These are phyloP conservation scores for Tricholoma flavovirens DNA, from an alignment of 768 basidiomycete genomes.

Conservation along the genomic window DNA sequence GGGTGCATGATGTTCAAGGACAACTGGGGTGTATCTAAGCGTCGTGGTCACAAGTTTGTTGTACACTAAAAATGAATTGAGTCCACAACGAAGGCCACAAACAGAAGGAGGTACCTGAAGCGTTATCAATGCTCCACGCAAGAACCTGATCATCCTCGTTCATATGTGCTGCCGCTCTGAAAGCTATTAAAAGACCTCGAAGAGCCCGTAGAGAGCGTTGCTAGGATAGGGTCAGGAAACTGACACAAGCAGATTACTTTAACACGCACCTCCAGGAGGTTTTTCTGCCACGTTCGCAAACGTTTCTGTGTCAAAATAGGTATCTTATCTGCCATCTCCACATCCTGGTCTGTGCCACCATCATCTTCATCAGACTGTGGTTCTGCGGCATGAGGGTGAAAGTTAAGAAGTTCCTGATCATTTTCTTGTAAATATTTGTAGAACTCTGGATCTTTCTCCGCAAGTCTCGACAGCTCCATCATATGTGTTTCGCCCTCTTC, in stretches of 20 bases:
- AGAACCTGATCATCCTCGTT: constrained; percentile 77
- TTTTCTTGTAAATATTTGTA: constrained; percentile 97
- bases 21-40: constrained; percentile 84
- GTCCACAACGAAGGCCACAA: constrained; percentile 1
- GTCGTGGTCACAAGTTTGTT: constrained; percentile 86
- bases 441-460: constrained; percentile 98
- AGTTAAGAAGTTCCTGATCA: constrained; percentile 85
- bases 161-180: constrained; percentile 85
- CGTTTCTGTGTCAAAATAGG: constrained; percentile 65
- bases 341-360: constrained; percentile 36
- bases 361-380: constrained; percentile 42
- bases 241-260: neutral
- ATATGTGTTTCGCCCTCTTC: constrained; percentile 75
- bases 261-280: constrained; percentile 63
- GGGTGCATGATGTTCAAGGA: constrained; percentile 83
- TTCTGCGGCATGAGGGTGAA: constrained; percentile 42
- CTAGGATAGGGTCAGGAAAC: constrained; percentile 33
- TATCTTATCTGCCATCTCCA: constrained; percentile 40
- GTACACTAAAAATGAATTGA: constrained; percentile 56
- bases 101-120: constrained; percentile 48
- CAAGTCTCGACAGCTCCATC: constrained; percentile 78
- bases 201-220: constrained; percentile 81
- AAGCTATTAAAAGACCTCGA: constrained; percentile 80
- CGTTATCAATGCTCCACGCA: constrained; percentile 84
- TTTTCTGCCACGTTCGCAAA: constrained; percentile 82